Conservation (phyloP, 495 filamentous ascomycete genomes). For the Trichocladium uniseriatum region DNA sequence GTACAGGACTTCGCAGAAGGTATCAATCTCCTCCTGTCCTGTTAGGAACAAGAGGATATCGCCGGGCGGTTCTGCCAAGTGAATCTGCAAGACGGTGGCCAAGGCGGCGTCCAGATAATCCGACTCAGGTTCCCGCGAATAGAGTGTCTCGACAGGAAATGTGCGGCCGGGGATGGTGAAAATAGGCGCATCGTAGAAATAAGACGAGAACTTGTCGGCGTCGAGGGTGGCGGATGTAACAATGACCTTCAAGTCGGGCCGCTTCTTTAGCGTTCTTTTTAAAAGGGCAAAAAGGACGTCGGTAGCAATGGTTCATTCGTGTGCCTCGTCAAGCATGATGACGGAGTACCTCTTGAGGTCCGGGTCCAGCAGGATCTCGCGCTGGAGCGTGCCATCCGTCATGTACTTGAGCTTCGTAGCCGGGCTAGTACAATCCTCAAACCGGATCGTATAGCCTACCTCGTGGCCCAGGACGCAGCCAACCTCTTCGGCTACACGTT, state of each 20-base stretch:
- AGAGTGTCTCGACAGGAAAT: conserved; percentile 90
- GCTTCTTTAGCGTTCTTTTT: conserved; percentile 82
- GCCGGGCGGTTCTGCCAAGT: conserved; percentile 79
- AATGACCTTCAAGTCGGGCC: conserved; percentile 86
- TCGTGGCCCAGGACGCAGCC: conserved; percentile 84
- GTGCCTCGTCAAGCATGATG: conserved; percentile 97
- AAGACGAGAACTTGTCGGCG: conserved; percentile 92
- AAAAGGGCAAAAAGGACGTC: conserved; percentile 91
- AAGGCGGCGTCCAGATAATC: conserved; percentile 96
- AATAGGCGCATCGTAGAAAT: conserved; percentile 90
- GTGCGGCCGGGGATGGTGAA: conserved; percentile 94
- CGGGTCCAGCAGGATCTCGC: conserved; percentile 87
- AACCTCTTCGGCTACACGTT: conserved; percentile 96
- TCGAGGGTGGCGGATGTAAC: conserved; percentile 94
- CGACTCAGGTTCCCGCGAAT: conserved; percentile 85
- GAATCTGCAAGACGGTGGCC: conserved; percentile 95
- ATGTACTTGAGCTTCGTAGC: conserved; percentile 97
- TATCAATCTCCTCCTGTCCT: conserved; percentile 97
- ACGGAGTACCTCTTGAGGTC: conserved; percentile 81
- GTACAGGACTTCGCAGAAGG: conserved; percentile 79
- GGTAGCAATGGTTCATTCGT: conserved; percentile 93
- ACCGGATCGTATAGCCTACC: conserved; percentile 95
- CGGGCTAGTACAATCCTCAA: conserved; percentile 86
- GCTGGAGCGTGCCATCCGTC: conserved; percentile 83
- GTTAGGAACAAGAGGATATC: conserved; percentile 96